These are phyloP conservation scores for Fomitopsis palustris DNA, from an alignment of 1,284 basidiomycete genomes.

Conservation along the genomic window DNA sequence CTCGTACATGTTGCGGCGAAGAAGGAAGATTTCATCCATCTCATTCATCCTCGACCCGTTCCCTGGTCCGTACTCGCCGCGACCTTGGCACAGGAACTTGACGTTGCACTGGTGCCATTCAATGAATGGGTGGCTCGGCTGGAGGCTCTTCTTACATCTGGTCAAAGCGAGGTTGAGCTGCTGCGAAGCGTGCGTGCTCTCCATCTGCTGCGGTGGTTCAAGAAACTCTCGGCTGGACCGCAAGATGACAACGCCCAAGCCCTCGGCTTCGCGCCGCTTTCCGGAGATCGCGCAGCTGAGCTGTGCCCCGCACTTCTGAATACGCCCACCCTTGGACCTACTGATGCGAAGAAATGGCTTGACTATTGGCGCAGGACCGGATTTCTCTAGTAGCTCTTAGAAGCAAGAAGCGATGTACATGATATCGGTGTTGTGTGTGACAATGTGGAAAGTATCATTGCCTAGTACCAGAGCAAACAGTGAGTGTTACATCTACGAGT, in stretches of 20 bases:
- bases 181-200: not conserved
- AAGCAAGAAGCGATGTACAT: too few relatives aligned
- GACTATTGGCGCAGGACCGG: not conserved
- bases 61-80: constrained; percentile 17
- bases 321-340: not conserved
- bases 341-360: not conserved
- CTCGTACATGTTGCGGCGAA: constrained; percentile 15
- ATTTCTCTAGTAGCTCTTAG: not conserved
- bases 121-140: constrained; percentile 20
- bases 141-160: not conserved
- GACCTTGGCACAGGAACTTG: constrained; percentile 14
- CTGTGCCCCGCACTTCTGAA: not conserved
- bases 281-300: not conserved
- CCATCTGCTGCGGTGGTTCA: not conserved
- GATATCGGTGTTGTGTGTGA: too few relatives aligned
- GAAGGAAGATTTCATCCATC: constrained; percentile 20
- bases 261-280: not conserved
- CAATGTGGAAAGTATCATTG: too few relatives aligned
- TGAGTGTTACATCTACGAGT: too few relatives aligned
- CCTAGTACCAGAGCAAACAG: too few relatives aligned
- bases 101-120: constrained; percentile 20
- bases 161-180: not conserved
- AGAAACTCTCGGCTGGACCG: not conserved
- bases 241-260: not conserved
- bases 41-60: constrained; percentile 26